Evolutionary conservation across 1,284 basidiomycete species (phyloP), one percentile per base, ranked within the genome.

Genomic region (Heterobasidion annosum): DNA sequence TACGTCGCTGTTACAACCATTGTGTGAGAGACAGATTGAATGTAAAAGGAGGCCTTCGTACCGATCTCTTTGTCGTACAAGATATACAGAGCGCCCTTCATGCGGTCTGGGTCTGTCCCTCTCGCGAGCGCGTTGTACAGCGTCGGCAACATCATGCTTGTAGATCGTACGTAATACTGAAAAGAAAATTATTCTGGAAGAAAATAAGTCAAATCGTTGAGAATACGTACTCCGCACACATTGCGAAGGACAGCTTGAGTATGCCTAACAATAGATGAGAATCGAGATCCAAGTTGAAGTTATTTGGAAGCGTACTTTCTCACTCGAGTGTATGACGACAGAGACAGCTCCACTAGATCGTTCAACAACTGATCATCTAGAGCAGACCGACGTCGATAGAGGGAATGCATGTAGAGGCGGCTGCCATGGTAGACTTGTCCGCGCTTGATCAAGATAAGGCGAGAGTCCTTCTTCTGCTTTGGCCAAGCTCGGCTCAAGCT

Each of bases 51-150:
- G 35, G 50, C 9, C 54, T 66, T 64, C 68, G 53, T 62, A 82
- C 85, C 77, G 54, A 81, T 85, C 46, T 80, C 81, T 70, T 92
- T 93, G 64, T 85, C 83, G 66, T 83, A 86, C 8, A 99, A 73
- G 25, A 95, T 78, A 67, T 97, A 95, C 18, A 99, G 74, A 7
- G 95, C 95, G 10, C 91, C 91, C 68, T 99, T 99, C 85, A 97
- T 97, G 51, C 88, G 80, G 70, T 98, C 96, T 19, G 94, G 91
- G 63, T 93, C 90, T 57, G 79, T 85, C 5, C 88, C 91, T 63
- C 85, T 87, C 53, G 73, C 69, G 48, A 91, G 67, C 0, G 91
- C 84, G 45, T 85, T 78, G 63, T 96, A 86, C 37, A 95, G 72
- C 25, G 74, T 75, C 1, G 90, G 86, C 52, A 93, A 75, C 52